These are phyloP conservation scores for Sphaerulina musiva DNA, from an alignment of 2,329 filamentous ascomycete species.

Conservation along the genomic window DNA sequence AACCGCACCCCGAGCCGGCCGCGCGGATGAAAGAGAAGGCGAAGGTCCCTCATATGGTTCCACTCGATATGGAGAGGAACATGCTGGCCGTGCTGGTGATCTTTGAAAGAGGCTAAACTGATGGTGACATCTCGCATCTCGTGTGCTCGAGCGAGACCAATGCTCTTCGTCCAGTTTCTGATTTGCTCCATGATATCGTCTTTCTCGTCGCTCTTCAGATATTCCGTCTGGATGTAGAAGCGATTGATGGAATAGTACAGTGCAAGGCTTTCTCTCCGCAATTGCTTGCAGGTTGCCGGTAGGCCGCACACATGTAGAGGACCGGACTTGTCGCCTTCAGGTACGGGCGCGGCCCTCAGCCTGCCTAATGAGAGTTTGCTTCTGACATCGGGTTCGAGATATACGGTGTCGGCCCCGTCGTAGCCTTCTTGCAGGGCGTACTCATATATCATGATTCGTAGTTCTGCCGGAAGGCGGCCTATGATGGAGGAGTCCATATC, in stretches of 20 bases:
- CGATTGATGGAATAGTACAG: slow-evolving; percentile 19
- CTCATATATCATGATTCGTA: slow-evolving; percentile 19
- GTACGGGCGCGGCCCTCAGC: slow-evolving; percentile 2
- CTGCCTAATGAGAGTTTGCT: not conserved
- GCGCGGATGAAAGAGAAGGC: slow-evolving; percentile 17
- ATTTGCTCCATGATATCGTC: slow-evolving; percentile 12
- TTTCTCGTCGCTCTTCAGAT: slow-evolving; percentile 19
- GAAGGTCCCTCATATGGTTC: slow-evolving; percentile 15
- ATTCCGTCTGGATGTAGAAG: slow-evolving; percentile 21
- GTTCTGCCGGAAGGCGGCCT: slow-evolving; percentile 8
- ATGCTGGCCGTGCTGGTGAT: not conserved
- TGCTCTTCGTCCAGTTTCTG: slow-evolving; percentile 6
- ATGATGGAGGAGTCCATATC: slow-evolving; percentile 1
- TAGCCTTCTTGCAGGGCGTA: slow-evolving; percentile 11
- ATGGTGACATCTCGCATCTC: slow-evolving; percentile 21
- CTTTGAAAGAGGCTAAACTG: slow-evolving; percentile 18
- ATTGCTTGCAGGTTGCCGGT: slow-evolving; percentile 13
- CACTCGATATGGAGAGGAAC: slow-evolving; percentile 15
- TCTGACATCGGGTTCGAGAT: slow-evolving; percentile 6
- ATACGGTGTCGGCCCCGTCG: slow-evolving; percentile 7
- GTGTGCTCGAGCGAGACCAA: slow-evolving; percentile 13
- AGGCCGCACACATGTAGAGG: slow-evolving; percentile 13
- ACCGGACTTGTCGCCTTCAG: not conserved
- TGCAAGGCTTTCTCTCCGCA: slow-evolving; percentile 17
- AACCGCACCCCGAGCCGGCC: slow-evolving; percentile 16